A percentile compares a stretch with the other conserved stretches of the same genome.
Conservation (phyloP, 768 basidiomycete genomes). For the Boletus rubropictus region DNA sequence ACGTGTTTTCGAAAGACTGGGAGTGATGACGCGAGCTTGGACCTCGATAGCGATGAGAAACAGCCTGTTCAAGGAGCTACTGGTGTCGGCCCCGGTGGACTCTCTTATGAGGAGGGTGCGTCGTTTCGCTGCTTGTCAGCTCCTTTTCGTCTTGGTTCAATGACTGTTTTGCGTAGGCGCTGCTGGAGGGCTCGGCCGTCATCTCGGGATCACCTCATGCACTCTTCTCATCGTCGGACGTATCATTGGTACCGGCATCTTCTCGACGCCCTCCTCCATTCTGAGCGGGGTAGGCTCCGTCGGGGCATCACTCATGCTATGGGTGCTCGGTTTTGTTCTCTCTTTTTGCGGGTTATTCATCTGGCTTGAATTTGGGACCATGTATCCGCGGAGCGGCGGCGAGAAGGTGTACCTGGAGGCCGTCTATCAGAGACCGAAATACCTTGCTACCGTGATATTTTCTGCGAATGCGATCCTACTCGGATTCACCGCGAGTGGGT, state of each 20-base stretch:
- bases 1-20: constrained; percentile 1
- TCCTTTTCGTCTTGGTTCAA: neutral
- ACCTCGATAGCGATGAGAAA: neutral
- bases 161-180: constrained; percentile 30
- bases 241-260: constrained; percentile 62
- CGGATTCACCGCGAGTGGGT: constrained; percentile 39
- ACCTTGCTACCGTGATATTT: constrained; percentile 45
- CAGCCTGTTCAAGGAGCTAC: too few relatives aligned
- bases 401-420: constrained; percentile 62
- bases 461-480: constrained; percentile 44
- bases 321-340: constrained; percentile 55
- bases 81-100: constrained; percentile 35
- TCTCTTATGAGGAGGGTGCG: constrained; percentile 47
- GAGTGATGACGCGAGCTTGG: neutral
- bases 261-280: constrained; percentile 57
- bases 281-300: constrained; percentile 51
- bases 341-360: constrained; percentile 57
- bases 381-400: constrained; percentile 58
- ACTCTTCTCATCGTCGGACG: constrained; percentile 53
- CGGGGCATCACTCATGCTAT: constrained; percentile 57
- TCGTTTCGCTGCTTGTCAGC: neutral
- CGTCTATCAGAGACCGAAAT: constrained; percentile 42
- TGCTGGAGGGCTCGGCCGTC: constrained; percentile 53
- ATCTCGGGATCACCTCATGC: constrained; percentile 51
- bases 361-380: constrained; percentile 60